Evolutionary conservation across 2,329 filamentous ascomycete genomes (phyloP), one percentile per base, ranked within the genome.

Genomic region (Fusarium staphyleae): DNA sequence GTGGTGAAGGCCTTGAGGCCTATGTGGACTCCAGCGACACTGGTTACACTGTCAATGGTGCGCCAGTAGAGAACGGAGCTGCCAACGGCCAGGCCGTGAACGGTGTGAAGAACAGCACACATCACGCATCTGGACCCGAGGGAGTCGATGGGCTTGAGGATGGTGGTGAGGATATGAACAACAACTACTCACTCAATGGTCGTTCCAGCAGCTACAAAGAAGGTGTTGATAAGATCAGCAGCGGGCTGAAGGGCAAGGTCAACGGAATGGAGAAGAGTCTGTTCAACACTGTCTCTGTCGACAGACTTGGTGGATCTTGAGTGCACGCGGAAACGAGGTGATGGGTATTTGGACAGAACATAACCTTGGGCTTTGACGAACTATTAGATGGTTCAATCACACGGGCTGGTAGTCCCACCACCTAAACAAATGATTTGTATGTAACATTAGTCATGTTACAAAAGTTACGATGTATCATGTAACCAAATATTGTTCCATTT

Each of bases 11-110:
- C 19, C 55, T 90, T 1, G 87, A 90, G 60, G 86, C 87, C 0
- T 89, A 82, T 52, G 87, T 90, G 7, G 88, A 90, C 66, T 75
- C 82, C 2, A 86, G 82, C 52, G 88, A 90, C 63, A 90, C 86
- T 39, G 87, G 87, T 0, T 81, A 82, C 54, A 74, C 73, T 0
- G 55, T 77, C 10, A 68, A 75, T n/a, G 71, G 65, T 2, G 46
- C 49, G 1, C 62, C 65, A 0, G 58, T 68, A 1, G 66, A 67
- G 56, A 37, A 64, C 13, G 55, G 52, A 1, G 29, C 37, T 3
- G 12, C 48, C 2, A 39, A 55, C 6, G 29, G 43, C 1, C 11
- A 60, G 6, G 11, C 40, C 4, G 26, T 56, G 30, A 58, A 66
- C 4, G 42, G 52, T 1, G 32, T 52, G 1, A 16, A 55, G 35